A percentile compares a stretch with the other conserved stretches of the same genome.
Conservation (phyloP, 2,329 filamentous ascomycete species). For the Annulohypoxylon truncatum region DNA sequence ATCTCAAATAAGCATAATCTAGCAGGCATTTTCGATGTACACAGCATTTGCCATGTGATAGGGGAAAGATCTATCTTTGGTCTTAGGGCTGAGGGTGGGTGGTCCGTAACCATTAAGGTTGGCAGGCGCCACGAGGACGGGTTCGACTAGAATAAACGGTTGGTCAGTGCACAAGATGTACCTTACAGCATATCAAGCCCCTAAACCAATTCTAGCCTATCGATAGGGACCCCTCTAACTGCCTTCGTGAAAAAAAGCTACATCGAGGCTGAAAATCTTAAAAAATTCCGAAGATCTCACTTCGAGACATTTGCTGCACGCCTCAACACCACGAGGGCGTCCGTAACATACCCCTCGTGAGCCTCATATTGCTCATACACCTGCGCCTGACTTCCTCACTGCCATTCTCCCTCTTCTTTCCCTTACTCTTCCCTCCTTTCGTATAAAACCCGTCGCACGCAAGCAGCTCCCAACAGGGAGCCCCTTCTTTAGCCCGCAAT, state of each 20-base stretch:
- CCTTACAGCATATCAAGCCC: constrained; percentile 24
- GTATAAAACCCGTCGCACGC: constrained; percentile 40
- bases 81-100: constrained; percentile 32
- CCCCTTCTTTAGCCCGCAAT: constrained; percentile 60
- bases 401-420: constrained; percentile 15
- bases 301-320: constrained; percentile 41
- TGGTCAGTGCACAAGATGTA: constrained; percentile 29
- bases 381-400: constrained; percentile 42
- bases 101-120: background rate
- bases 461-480: constrained; percentile 33
- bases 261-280: constrained; percentile 42
- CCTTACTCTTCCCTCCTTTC: background rate
- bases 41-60: constrained; percentile 37
- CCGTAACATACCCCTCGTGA: constrained; percentile 45
- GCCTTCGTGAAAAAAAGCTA: background rate
- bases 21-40: constrained; percentile 13
- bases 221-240: background rate
- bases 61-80: constrained; percentile 11
- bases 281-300: constrained; percentile 34
- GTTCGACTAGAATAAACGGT: constrained; percentile 23
- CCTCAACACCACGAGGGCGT: constrained; percentile 47
- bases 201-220: background rate
- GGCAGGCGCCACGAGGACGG: constrained; percentile 33
- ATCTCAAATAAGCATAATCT: constrained; percentile 3
- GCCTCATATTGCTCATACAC: constrained; percentile 44